Evolutionary conservation across 2,329 filamentous ascomycete genomes (phyloP), one percentile per base, ranked within the genome.

Genomic region (Xylaria sp.): DNA sequence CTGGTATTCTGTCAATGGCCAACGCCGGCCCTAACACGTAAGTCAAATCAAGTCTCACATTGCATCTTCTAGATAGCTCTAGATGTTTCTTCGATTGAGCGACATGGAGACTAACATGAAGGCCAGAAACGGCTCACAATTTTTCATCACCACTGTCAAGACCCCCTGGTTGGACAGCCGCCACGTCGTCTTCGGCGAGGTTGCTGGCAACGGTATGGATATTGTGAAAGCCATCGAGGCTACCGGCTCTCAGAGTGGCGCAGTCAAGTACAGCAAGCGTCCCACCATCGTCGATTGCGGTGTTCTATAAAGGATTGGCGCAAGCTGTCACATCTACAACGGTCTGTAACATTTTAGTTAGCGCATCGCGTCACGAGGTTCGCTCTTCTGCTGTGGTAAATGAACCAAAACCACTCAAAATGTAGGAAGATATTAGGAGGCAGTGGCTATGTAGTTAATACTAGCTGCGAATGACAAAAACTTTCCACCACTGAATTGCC

Each of bases 1-100:
- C 91, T 72, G 92, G 91, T 86, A 88, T 94, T 76, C 88, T 97
- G 75, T 97, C 94, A 84, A 97, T 97, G 94, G 94, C 94, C 82
- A 97, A 97, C 84, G 92, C 94, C 77, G 94, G 94, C 76, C 92
- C 92, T 80, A 97, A 98, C 91, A 98, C 95, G 89, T 91, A 86
- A 83, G 88, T 74, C 48, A 41, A 0, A 3, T 54, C 12, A 39
- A 18, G 50, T 57, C 28, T 10, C n/a, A 8, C 32, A 20, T 8
- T 7, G 12, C 6, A 44, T 3, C 18, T 44, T 46, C n/a, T 6
- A n/a, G 46, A 28, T 44, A n/a, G 41, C 41, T 46, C 41, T 46
- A 46, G 20, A 4, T 32, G 25, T 32, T 34, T 37, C 18, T 5
- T 12, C 25, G 10, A 32, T 1, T 18, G 18, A 57, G 18, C 8